phyloP scores from a whole-genome alignment of 129 eudicot genomes.

The Ambrosia trifida region DNA sequence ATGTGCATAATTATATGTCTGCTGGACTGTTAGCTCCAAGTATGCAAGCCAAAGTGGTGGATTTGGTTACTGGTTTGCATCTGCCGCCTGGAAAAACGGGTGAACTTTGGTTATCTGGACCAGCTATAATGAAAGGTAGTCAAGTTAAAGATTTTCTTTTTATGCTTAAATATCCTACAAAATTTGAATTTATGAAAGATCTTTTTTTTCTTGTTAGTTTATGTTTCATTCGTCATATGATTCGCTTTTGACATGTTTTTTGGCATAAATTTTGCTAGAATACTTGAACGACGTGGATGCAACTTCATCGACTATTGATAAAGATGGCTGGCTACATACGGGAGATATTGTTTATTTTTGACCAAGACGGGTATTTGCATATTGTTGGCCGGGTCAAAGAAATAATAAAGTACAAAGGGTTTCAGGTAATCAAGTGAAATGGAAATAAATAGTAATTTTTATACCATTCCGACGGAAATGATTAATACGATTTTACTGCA shows the following conservation, averaged over 20 bases:
- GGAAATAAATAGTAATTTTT: neutral
- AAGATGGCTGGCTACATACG: conserved; percentile 85
- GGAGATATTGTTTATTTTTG: conserved; percentile 93
- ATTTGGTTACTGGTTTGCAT: conserved; percentile 56
- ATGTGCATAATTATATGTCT: conserved; percentile 49
- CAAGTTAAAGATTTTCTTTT: neutral
- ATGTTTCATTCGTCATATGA: too few relatives aligned
- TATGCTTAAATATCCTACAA: neutral
- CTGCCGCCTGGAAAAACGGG: conserved; percentile 75
- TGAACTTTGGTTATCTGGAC: conserved; percentile 81
- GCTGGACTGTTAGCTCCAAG: conserved; percentile 83
- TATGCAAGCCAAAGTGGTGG: conserved; percentile 80
- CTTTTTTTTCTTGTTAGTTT: neutral
- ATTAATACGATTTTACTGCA: conserved; percentile 19
- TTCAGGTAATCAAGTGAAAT: conserved; percentile 54
- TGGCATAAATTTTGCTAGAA: conserved; percentile 38
- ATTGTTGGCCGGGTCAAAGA: conserved; percentile 84
- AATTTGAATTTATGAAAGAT: neutral
- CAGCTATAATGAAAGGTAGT: conserved; percentile 83
- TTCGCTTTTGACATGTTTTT: neutral
- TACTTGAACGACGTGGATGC: conserved; percentile 78
- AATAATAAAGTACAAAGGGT: conserved; percentile 93
- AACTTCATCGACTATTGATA: conserved; percentile 55
- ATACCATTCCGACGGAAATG: neutral
- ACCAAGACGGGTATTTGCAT: conserved; percentile 74